Conservation (phyloP, 2,329 filamentous ascomycete species). For the Stemphylium vesicarium region DNA sequence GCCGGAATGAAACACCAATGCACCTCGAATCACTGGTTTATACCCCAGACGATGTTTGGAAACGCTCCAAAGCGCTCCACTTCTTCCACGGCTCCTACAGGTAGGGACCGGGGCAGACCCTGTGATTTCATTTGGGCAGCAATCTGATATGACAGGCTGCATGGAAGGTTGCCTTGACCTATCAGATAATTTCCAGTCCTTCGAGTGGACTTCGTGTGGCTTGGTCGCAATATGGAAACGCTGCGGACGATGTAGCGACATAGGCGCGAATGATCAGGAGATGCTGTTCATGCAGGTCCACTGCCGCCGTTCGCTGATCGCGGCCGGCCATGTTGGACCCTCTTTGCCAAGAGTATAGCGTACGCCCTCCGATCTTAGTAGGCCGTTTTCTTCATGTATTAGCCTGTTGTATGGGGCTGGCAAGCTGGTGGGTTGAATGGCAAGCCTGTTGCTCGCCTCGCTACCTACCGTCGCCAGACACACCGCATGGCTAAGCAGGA, state of each 20-base stretch:
- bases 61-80: constrained; percentile 3
- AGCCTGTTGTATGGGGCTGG: constrained; percentile 38
- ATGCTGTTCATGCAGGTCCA: constrained; percentile 42
- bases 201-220: constrained; percentile 22
- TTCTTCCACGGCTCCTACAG: constrained; percentile 35
- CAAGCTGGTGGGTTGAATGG: constrained; percentile 13
- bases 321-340: constrained; percentile 22
- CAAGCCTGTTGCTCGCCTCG: constrained; percentile 15
- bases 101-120: constrained; percentile 22
- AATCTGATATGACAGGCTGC: constrained; percentile 31
- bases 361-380: constrained; percentile 19
- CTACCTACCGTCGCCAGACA: constrained; percentile 18
- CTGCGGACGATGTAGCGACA: constrained; percentile 24
- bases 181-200: constrained; percentile 21
- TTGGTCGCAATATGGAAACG: constrained; percentile 38
- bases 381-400: constrained; percentile 28
- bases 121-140: constrained; percentile 32
- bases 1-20: background rate
- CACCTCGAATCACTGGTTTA: background rate
- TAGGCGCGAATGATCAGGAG: constrained; percentile 28
- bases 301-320: constrained; percentile 28
- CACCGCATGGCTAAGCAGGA: constrained; percentile 20
- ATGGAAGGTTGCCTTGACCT: constrained; percentile 29
- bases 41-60: background rate
- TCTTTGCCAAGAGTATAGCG: constrained; percentile 24